phyloP scores from a whole-genome alignment of 306 rosid species.

The Vigna hirtella region DNA sequence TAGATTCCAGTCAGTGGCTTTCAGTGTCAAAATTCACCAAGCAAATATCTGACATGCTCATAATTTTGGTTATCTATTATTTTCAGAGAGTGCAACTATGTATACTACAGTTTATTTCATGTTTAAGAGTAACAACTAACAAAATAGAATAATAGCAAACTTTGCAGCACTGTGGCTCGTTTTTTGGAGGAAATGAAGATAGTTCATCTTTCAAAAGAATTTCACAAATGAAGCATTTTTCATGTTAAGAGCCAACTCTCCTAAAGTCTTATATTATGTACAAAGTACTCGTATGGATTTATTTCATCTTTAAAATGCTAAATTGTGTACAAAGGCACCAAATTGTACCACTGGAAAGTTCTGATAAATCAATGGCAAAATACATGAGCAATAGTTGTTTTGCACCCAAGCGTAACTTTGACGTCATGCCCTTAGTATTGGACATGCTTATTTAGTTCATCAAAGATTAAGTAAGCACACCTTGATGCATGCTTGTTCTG shows the following conservation, averaged over 20 bases:
- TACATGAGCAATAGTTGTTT: neutral
- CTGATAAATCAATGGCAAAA: neutral
- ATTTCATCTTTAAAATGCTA: neutral
- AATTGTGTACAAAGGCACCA: neutral
- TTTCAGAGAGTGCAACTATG: neutral
- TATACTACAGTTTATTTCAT: neutral
- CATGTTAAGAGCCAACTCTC: neutral
- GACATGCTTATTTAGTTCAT: neutral
- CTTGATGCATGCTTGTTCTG: neutral
- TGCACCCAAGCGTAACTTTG: neutral
- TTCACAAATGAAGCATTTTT: neutral
- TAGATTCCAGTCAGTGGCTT: constrained; percentile 43
- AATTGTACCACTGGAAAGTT: neutral
- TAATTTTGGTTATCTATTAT: constrained; percentile 22
- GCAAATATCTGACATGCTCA: neutral
- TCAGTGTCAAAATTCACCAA: constrained; percentile 38
- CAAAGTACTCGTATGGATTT: neutral
- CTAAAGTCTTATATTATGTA: neutral
- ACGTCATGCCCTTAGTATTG: constrained; percentile 7
- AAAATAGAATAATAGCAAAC: too few species aligned
- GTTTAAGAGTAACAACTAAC: too few species aligned
- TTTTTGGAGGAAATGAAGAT: neutral
- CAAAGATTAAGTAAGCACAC: neutral
- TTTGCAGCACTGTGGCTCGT: too few species aligned
- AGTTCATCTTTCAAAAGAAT: constrained; percentile 6